Conservation (phyloP, 306 rosid genomes). For the Acacia melanoxylon region DNA sequence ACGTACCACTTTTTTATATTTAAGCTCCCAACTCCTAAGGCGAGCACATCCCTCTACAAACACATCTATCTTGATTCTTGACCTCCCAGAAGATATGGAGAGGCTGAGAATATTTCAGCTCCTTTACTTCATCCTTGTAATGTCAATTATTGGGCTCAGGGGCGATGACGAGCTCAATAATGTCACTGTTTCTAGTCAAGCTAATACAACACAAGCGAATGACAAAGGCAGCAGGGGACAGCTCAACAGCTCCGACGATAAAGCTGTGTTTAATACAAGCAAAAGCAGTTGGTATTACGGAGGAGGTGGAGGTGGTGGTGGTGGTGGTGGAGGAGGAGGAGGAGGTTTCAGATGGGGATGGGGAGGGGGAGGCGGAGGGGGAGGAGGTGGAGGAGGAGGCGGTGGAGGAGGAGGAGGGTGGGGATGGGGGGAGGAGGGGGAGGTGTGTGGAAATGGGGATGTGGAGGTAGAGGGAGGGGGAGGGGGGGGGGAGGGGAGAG, state of each 20-base stretch:
- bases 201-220: conserved; percentile 29
- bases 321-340: conserved; percentile 27
- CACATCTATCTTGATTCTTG: not conserved
- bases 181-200: conserved; percentile 33
- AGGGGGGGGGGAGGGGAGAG: conserved; percentile 30
- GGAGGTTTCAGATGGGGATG: conserved; percentile 32
- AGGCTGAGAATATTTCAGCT: conserved; percentile 29
- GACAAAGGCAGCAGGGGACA: conserved; percentile 16
- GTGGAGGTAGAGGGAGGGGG: conserved; percentile 47
- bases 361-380: not conserved
- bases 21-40: conserved; percentile 20
- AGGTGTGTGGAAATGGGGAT: conserved; percentile 80
- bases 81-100: conserved; percentile 28
- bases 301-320: conserved; percentile 31
- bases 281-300: conserved; percentile 1
- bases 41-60: not conserved
- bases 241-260: conserved; percentile 24
- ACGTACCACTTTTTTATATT: not conserved
- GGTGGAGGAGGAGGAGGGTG: conserved; percentile 35
- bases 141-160: conserved; percentile 37
- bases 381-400: not conserved
- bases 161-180: conserved; percentile 29
- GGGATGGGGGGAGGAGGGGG: conserved; percentile 77
- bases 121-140: conserved; percentile 33
- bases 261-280: conserved; percentile 41